Percentiles rank a stretch among this genome's conserved stretches.
Evolutionary conservation across 75 land plant species (phyloP).

Genomic region (Picea glauca): DNA sequence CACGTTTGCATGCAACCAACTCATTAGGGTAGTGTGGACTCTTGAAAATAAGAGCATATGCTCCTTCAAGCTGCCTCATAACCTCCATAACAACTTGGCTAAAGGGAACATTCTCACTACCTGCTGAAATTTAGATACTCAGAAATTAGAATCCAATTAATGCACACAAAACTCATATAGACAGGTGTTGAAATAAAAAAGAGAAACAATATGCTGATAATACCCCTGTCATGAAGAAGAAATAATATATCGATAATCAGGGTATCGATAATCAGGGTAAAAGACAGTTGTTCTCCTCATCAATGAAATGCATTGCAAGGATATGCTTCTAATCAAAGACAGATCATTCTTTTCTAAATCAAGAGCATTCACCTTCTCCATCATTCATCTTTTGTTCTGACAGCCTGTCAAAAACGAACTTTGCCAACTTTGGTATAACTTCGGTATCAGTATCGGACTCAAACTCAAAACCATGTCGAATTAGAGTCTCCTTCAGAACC

Average conservation of each 20-base stretch:
- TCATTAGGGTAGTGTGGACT: conserved; percentile 95
- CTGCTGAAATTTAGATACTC: conserved; percentile 19
- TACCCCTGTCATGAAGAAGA: too few species aligned
- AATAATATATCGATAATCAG: too few species aligned
- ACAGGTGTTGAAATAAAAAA: background rate
- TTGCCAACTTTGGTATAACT: conserved; percentile 44
- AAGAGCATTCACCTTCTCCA: conserved; percentile 11
- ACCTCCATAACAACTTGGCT: conserved; percentile 95
- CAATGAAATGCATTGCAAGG: too few species aligned
- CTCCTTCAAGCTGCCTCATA: conserved; percentile 98
- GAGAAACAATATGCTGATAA: background rate
- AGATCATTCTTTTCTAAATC: background rate
- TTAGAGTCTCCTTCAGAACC: conserved; percentile 40
- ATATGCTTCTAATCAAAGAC: background rate
- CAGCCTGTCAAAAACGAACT: conserved; percentile 30
- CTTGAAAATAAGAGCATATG: conserved; percentile 96
- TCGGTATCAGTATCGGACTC: conserved; percentile 45
- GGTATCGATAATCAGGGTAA: too few species aligned
- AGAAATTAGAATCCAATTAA: background rate
- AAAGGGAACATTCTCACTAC: conserved; percentile 56
- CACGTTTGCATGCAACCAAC: conserved; percentile 94
- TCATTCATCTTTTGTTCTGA: conserved; percentile 15
- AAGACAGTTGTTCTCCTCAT: too few species aligned
- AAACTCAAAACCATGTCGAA: conserved; percentile 40
- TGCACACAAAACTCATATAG: background rate